Conservation (phyloP, 495 filamentous ascomycete species). For the Aspergillus funiculosus region DNA sequence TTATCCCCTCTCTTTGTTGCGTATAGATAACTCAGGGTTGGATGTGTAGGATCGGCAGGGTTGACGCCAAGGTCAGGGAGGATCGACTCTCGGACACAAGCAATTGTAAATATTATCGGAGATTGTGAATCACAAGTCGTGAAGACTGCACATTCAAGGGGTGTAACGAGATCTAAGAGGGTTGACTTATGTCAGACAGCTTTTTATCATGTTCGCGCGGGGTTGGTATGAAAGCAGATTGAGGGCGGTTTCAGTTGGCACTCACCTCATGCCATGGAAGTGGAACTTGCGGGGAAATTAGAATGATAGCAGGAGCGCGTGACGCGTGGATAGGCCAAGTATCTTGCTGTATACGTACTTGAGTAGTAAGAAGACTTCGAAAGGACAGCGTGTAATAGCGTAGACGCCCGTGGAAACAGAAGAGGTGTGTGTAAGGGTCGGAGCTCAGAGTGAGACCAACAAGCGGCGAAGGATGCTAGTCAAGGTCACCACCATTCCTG, state of each 20-base stretch:
- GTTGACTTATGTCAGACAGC: constrained; percentile 8
- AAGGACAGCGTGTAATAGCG: constrained; percentile 2
- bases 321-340: constrained; percentile 1
- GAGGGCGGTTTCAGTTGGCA: constrained; percentile 15
- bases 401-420: constrained; percentile 17
- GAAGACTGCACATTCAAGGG: not conserved
- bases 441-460: constrained; percentile 31
- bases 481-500: constrained; percentile 28
- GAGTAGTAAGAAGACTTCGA: constrained; percentile 4
- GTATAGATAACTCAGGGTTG: not conserved
- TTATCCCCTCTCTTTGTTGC: not conserved
- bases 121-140: constrained; percentile 1
- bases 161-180: not conserved
- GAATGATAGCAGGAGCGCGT: constrained; percentile 12
- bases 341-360: constrained; percentile 3
- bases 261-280: constrained; percentile 28
- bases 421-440: constrained; percentile 21
- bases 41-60: constrained; percentile 1
- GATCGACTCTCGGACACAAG: constrained; percentile 5
- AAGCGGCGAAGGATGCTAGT: constrained; percentile 28
- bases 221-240: constrained; percentile 14
- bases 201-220: constrained; percentile 15
- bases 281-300: constrained; percentile 25
- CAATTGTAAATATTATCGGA: constrained; percentile 8
- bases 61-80: constrained; percentile 16